Percentiles rank a stretch among this genome's conserved stretches.
Conservation (phyloP, 2,329 filamentous ascomycete genomes). For the Phoma sp. region DNA sequence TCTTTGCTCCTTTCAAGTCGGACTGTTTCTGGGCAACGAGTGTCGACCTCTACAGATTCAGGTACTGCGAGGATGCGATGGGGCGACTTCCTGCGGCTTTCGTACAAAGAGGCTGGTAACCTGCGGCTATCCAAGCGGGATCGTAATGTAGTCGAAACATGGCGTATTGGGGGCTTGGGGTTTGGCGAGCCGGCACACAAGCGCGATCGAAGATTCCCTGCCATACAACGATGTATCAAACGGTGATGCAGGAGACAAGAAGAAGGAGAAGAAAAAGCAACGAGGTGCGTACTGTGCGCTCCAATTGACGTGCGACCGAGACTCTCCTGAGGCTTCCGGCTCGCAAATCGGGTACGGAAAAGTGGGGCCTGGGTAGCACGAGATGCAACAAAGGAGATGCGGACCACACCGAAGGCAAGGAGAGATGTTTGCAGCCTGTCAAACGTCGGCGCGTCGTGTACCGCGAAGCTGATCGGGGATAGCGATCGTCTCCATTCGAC, state of each 20-base stretch:
- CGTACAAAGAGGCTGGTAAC: conserved; percentile 3
- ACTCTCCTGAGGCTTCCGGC: conserved; percentile 10
- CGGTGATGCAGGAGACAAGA: conserved; percentile 8
- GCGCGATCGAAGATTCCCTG: conserved; percentile 3
- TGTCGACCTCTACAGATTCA: background rate
- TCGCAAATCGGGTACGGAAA: conserved; percentile 10
- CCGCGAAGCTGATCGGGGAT: conserved; percentile 21
- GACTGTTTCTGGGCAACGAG: background rate
- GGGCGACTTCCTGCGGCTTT: background rate
- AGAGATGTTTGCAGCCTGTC: conserved; percentile 27
- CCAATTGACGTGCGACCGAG: conserved; percentile 13
- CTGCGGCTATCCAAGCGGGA: background rate
- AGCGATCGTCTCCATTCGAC: conserved; percentile 14
- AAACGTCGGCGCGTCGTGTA: conserved; percentile 19
- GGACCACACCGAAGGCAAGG: conserved; percentile 22
- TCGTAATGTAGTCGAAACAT: conserved; percentile 13
- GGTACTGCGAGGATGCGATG: background rate
- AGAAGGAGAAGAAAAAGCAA: conserved; percentile 17
- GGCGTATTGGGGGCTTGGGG: conserved; percentile 1
- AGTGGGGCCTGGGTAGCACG: conserved; percentile 19
- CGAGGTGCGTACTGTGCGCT: conserved; percentile 9
- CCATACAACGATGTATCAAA: conserved; percentile 3
- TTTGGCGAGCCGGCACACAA: conserved; percentile 11
- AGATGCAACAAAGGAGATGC: conserved; percentile 28
- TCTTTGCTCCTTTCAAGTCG: background rate